These are phyloP conservation scores for Sporisorium exsertum DNA, from an alignment of 1,284 basidiomycete genomes.

Conservation along the genomic window DNA sequence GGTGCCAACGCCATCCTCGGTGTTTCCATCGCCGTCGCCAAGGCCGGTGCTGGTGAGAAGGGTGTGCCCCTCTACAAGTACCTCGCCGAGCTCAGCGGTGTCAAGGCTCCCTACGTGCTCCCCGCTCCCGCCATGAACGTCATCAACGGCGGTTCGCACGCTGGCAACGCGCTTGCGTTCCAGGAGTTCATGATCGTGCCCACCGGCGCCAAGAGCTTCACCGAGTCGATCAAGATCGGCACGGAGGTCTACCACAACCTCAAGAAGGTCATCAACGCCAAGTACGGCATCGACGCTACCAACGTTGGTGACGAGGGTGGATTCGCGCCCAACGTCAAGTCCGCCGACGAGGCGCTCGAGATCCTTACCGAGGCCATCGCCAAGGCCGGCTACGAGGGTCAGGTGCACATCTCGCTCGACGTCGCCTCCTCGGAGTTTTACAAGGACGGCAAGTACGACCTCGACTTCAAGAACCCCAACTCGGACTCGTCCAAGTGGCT, in stretches of 20 bases:
- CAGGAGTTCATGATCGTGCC: slow-evolving; percentile 98
- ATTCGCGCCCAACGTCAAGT: slow-evolving; percentile 96
- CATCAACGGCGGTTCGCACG: slow-evolving; percentile 99
- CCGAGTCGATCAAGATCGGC: slow-evolving; percentile 98
- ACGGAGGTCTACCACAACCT: slow-evolving; percentile 98
- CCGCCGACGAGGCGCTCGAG: slow-evolving; percentile 97
- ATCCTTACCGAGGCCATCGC: slow-evolving; percentile 95
- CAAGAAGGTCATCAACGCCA: slow-evolving; percentile 99
- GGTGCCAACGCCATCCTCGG: slow-evolving; percentile 99
- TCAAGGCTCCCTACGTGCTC: slow-evolving; percentile 83
- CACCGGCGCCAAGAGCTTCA: slow-evolving; percentile 96
- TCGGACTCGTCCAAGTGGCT: slow-evolving; percentile 96
- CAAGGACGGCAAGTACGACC: slow-evolving; percentile 99
- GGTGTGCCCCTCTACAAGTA: slow-evolving; percentile 95
- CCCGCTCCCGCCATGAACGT: slow-evolving; percentile 90
- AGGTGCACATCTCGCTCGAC: slow-evolving; percentile 98
- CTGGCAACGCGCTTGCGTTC: slow-evolving; percentile 91
- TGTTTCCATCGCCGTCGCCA: slow-evolving; percentile 94
- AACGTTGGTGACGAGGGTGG: slow-evolving; percentile 99
- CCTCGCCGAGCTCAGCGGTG: slow-evolving; percentile 92
- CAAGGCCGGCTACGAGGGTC: slow-evolving; percentile 97
- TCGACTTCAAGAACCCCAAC: slow-evolving; percentile 99
- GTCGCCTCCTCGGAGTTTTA: slow-evolving; percentile 99
- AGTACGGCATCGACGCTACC: slow-evolving; percentile 99
- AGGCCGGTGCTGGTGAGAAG: slow-evolving; percentile 80